Percentiles rank a stretch among this genome's conserved stretches.
Evolutionary conservation across 176 grass and related monocot species (phyloP).

Genomic region (Carex cristatella): DNA sequence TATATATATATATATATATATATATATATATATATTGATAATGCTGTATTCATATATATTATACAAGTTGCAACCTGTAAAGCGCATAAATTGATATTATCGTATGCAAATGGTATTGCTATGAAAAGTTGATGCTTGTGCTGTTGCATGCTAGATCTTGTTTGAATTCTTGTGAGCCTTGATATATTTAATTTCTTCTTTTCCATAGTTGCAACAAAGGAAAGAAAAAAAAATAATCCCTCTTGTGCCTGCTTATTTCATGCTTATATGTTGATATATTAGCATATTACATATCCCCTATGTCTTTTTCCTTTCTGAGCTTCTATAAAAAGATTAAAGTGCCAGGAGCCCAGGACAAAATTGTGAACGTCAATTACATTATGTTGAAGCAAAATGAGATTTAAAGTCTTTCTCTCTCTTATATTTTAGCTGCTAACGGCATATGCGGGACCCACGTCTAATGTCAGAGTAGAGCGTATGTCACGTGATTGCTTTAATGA

Average conservation of each 20-base stretch:
- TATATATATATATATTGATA: not conserved
- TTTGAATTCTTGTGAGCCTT: not conserved
- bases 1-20: not conserved
- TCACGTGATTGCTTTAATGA: constrained; percentile 47
- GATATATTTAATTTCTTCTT: not conserved
- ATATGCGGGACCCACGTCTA: constrained; percentile 64
- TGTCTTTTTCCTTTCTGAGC: not conserved
- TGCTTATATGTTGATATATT: not conserved
- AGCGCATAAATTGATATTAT: not conserved
- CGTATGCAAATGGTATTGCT: not conserved
- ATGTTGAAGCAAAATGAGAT: not conserved
- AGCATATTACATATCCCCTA: not conserved
- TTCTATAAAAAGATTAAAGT: not conserved
- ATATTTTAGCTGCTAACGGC: constrained; percentile 51
- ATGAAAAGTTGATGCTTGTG: not conserved
- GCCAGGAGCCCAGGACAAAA: not conserved
- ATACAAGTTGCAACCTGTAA: not conserved
- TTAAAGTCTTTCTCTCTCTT: not conserved
- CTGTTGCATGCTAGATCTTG: not conserved
- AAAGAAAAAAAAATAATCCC: not conserved
- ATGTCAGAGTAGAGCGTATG: constrained; percentile 57
- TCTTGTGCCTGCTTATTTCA: not conserved
- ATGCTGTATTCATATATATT: not conserved
- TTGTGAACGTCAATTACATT: not conserved
- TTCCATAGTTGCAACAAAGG: not conserved